Conservation (phyloP, 164 flowering plant species). For the Stephania yunnanensis region DNA sequence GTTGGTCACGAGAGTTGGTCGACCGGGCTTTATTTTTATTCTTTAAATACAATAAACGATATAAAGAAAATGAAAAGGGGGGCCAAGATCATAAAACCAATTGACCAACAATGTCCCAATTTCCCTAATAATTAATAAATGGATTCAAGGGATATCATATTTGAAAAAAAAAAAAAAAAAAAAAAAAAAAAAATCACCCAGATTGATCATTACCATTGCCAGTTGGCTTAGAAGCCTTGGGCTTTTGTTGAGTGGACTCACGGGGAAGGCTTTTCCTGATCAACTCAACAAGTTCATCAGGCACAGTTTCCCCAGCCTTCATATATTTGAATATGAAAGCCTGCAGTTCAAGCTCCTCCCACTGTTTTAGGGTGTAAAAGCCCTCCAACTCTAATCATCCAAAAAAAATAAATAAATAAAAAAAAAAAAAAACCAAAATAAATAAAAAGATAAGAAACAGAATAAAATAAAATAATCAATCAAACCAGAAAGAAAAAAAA, state of each 20-base stretch:
- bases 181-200: too few relatives aligned
- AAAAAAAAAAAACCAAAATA: not conserved
- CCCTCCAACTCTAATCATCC: constrained; percentile 34
- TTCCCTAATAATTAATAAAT: not conserved
- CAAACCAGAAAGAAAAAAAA: not conserved
- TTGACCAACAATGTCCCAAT: not conserved
- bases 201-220: constrained; percentile 31
- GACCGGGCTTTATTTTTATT: too few relatives aligned
- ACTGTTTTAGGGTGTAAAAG: constrained; percentile 62
- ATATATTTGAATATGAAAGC: constrained; percentile 82
- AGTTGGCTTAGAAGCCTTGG: constrained; percentile 40
- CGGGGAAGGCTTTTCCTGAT: constrained; percentile 41
- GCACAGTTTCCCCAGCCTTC: constrained; percentile 72
- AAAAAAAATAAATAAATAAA: not conserved
- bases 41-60: too few relatives aligned
- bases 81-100: too few relatives aligned
- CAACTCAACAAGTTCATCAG: constrained; percentile 65
- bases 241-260: constrained; percentile 33
- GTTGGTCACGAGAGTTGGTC: too few relatives aligned
- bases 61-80: too few relatives aligned
- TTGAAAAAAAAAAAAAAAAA: not conserved
- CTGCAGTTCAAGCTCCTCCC: constrained; percentile 94
- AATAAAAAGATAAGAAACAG: not conserved
- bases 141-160: not conserved
- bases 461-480: too few relatives aligned